Base-by-base conservation (phyloP, 805 yeast genomes). In the Myxozyma kluyveri region DNA sequence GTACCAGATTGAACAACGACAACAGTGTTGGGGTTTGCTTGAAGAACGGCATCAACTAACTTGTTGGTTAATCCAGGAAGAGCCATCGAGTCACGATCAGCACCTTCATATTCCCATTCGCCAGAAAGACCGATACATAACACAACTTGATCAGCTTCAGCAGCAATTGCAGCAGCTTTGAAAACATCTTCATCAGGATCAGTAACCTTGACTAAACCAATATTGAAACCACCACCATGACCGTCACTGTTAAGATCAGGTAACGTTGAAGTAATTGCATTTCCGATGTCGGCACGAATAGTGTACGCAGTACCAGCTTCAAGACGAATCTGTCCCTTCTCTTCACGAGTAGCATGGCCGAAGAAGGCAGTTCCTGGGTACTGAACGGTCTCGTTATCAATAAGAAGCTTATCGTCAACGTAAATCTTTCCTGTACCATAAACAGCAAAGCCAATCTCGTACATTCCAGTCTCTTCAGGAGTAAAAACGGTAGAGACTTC, bases 31-130 rank as follows among this genome's bases (percentile, higher is more conserved):
- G 74, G 71, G 59, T 80, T 79, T 22, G 71, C 83, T 31, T 66
- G 66, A 32, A 69, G 50, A 9, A 81, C 73, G 7, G 71, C 76
- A 21, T 60, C 64, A 31, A 81, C 70, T 52, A 81, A 69, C 41
- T 73, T 69, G 48, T 76, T 72, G 27, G 76, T 74, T 40, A 62
- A 56, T 14, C 76, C 75, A 24, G 85, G 86, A 26, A 79, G 67
- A 40, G 72, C 72, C 77, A 81, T 69, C 61, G 69, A 56, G 2
- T 64, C 62, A 61, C 85, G 69, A 63, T 81, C 86, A 56, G 69
- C 74, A 35, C 84, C 83, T 65, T 81, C 86, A 24, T 78, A 68
- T 63, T 81, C 86, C 75, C 78, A 79, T 37, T 79, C 83, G 27
- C 67, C 67, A 54, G 76, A 73, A 52, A 78, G 69, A 26, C 86